A percentile compares a stretch with the other conserved stretches of the same genome.
Conservation (phyloP, 2,329 filamentous ascomycete genomes). For the Colletotrichum karsti region DNA sequence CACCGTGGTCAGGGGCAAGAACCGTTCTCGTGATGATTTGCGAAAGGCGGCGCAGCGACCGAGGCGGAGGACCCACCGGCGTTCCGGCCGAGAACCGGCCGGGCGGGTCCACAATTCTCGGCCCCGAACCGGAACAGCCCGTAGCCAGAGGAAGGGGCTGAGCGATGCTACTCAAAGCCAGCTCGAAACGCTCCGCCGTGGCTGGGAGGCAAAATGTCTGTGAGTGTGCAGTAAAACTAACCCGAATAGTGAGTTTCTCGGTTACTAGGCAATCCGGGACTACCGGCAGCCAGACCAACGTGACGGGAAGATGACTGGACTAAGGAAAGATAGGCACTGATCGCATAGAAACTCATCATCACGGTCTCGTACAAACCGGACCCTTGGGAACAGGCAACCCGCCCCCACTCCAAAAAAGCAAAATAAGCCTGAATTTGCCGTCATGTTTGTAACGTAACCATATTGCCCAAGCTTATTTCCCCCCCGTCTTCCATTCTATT, state of each 20-base stretch:
- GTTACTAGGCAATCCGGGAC: background rate
- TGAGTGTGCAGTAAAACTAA: background rate
- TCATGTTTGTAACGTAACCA: background rate
- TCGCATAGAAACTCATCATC: background rate
- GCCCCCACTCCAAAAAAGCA: background rate
- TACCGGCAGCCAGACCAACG: background rate
- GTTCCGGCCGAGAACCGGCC: background rate
- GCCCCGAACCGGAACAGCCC: background rate
- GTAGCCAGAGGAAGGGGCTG: background rate
- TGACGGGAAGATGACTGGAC: background rate
- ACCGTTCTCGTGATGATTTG: background rate
- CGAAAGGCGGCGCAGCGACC: background rate
- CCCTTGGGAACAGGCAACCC: background rate
- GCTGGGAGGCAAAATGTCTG: background rate
- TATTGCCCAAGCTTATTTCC: slow-evolving; percentile 15
- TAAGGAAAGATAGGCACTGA: background rate
- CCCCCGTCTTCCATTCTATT: background rate
- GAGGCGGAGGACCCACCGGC: background rate
- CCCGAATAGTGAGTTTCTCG: background rate
- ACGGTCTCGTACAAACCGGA: background rate
- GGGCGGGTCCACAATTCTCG: background rate
- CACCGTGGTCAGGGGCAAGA: background rate
- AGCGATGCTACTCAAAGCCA: background rate
- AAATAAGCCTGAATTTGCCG: background rate
- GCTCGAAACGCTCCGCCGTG: background rate